Percentiles rank a stretch among this genome's conserved stretches.
These are phyloP conservation scores for Candida insectalens DNA, from an alignment of 805 yeast species.

Conservation along the genomic window DNA sequence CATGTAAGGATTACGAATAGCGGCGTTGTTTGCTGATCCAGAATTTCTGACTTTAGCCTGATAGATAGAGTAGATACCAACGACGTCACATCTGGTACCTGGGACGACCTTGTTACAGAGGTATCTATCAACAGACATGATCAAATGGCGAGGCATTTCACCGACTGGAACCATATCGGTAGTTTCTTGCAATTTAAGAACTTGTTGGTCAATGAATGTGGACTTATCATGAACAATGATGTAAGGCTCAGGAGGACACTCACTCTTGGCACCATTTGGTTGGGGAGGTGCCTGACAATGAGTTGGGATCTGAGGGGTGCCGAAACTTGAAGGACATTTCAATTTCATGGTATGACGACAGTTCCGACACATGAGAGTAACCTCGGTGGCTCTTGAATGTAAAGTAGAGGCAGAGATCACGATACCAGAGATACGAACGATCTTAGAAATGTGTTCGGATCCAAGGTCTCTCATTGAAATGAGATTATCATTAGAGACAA, in stretches of 20 bases:
- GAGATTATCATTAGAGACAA: conserved; percentile 62
- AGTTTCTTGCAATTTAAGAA: conserved; percentile 87
- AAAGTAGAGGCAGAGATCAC: conserved; percentile 85
- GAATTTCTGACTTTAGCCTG: conserved; percentile 55
- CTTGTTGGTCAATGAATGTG: conserved; percentile 90
- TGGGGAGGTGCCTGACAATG: conserved; percentile 52
- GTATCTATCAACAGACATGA: conserved; percentile 81
- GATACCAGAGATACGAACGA: conserved; percentile 88
- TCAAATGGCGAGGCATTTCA: conserved; percentile 92
- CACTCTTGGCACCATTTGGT: conserved; percentile 36
- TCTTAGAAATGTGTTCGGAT: conserved; percentile 80
- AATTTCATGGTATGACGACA: conserved; percentile 76
- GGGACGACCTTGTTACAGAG: conserved; percentile 88
- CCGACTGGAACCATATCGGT: conserved; percentile 99
- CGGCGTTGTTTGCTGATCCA: conserved; percentile 52
- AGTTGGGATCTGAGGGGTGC: conserved; percentile 59
- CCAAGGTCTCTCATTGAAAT: conserved; percentile 73
- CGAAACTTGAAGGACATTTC: conserved; percentile 56
- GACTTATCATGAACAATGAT: conserved; percentile 90
- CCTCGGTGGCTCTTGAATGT: conserved; percentile 74
- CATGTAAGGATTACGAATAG: conserved; percentile 87
- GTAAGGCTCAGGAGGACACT: conserved; percentile 90
- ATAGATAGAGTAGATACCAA: conserved; percentile 89
- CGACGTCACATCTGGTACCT: conserved; percentile 85
- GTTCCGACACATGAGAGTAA: conserved; percentile 77